phyloP scores from a whole-genome alignment of 805 yeast species.

The Tanozyma kutaoensis region DNA sequence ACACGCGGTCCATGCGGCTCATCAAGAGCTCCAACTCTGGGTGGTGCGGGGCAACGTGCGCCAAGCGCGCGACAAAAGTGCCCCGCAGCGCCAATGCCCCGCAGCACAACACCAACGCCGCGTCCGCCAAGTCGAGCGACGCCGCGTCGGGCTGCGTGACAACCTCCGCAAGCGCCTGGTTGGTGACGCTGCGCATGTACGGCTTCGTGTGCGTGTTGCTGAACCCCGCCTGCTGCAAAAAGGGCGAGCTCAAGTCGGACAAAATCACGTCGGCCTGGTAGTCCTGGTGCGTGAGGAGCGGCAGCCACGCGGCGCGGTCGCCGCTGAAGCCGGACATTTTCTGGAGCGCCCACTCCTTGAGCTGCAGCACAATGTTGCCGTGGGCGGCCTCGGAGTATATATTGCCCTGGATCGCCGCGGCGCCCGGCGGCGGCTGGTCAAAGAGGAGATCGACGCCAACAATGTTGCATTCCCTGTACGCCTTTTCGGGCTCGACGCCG shows the following conservation, averaged over 20 bases:
- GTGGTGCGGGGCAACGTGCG: conserved; percentile 12
- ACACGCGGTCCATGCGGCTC: conserved; percentile 11
- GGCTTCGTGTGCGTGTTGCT: conserved; percentile 24
- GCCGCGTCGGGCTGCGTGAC: conserved; percentile 9
- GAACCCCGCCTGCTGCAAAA: conserved; percentile 21
- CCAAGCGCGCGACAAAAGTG: conserved; percentile 16
- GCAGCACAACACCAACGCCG: conserved; percentile 18
- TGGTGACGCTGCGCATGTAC: conserved; percentile 13
- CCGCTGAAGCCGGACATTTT: too few species aligned
- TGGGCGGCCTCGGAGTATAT: conserved; percentile 36
- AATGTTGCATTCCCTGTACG: conserved; percentile 18
- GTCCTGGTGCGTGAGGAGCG: not conserved
- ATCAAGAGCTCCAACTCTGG: conserved; percentile 15
- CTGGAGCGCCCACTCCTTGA: conserved; percentile 5
- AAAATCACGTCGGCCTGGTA: conserved; percentile 23
- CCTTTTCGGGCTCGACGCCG: conserved; percentile 13
- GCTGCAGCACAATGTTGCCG: conserved; percentile 3
- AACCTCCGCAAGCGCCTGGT: conserved; percentile 13
- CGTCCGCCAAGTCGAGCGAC: conserved; percentile 26
- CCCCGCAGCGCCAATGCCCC: conserved; percentile 16
- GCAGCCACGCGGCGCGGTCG: not conserved
- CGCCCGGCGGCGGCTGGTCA: conserved; percentile 70
- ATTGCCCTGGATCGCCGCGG: conserved; percentile 74
- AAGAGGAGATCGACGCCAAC: conserved; percentile 49
- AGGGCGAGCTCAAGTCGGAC: conserved; percentile 22